Conservation (phyloP, 129 eudicot species). For the Escallonia herrerae region DNA sequence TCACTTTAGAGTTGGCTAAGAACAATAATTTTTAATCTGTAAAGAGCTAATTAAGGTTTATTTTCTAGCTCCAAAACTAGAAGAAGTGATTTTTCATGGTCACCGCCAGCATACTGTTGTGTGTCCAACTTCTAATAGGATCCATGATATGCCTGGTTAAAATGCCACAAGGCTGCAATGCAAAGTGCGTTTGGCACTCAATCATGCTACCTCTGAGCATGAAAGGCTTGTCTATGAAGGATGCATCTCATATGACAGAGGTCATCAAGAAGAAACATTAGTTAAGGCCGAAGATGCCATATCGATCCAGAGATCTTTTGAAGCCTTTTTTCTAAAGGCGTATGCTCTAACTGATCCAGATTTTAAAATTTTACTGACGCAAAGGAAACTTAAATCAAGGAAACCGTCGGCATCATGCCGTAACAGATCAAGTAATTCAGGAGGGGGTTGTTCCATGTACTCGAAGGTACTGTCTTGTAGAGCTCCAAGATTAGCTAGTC, state of each 20-base stretch:
- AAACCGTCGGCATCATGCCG: no score
- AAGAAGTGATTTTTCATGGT: not conserved
- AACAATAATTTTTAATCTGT: no score
- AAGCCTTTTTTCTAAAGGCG: constrained; percentile 68
- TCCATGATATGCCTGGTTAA: constrained; percentile 27
- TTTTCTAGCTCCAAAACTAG: no score
- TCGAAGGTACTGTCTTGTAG: no score
- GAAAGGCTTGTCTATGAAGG: constrained; percentile 75
- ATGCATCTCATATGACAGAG: constrained; percentile 61
- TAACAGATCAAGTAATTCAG: no score
- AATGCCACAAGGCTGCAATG: constrained; percentile 71
- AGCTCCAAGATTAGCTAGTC: no score
- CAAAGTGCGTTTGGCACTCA: constrained; percentile 58
- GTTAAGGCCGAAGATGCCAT: constrained; percentile 68
- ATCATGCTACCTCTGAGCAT: constrained; percentile 44
- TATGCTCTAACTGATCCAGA: constrained; percentile 54
- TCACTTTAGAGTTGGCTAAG: no score
- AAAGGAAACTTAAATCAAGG: no score
- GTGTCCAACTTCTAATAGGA: not conserved
- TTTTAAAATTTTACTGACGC: no score
- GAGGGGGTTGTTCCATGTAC: no score
- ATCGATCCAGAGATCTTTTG: constrained; percentile 51
- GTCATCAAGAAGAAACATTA: constrained; percentile 55
- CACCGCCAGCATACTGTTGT: not conserved
- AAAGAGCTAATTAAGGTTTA: no score